These are phyloP conservation scores for Pythium chondricola DNA, from an alignment of 352 stramenopile genomes.

Conservation along the genomic window DNA sequence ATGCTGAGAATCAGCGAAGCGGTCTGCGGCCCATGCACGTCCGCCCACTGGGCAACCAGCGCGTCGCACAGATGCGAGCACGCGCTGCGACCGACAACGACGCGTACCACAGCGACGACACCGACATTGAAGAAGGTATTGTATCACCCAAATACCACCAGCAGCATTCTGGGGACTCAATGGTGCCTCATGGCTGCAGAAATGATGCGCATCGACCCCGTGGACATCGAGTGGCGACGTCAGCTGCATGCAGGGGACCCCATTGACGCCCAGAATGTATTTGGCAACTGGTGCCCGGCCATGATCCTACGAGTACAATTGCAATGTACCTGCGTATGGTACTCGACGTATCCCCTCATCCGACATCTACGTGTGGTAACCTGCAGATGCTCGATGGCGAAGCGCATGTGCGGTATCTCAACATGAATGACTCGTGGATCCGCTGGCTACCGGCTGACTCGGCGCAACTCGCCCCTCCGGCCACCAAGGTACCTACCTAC, in stretches of 20 bases:
- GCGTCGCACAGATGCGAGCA: background rate
- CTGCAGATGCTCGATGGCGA: slow-evolving; percentile 50
- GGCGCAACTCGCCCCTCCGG: slow-evolving; percentile 43
- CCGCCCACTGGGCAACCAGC: background rate
- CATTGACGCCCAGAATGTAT: slow-evolving; percentile 74
- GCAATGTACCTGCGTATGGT: too few relatives aligned
- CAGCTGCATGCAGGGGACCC: slow-evolving; percentile 59
- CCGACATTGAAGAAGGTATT: slow-evolving; percentile 71
- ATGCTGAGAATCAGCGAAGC: background rate
- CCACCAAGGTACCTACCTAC: slow-evolving; percentile 39
- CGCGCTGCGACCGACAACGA: background rate
- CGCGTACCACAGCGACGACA: slow-evolving; percentile 42
- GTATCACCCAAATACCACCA: background rate
- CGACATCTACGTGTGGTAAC: too few relatives aligned
- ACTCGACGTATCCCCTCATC: too few relatives aligned
- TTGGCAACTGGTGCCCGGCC: slow-evolving; percentile 81
- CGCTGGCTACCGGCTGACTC: slow-evolving; percentile 65
- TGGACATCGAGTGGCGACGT: slow-evolving; percentile 61
- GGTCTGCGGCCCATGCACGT: background rate
- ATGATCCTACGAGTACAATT: slow-evolving; percentile 33
- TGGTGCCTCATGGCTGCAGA: slow-evolving; percentile 32
- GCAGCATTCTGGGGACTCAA: too few relatives aligned
- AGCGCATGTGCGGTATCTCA: slow-evolving; percentile 63
- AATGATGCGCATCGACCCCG: slow-evolving; percentile 76
- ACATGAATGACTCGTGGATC: slow-evolving; percentile 77